phyloP scores from a whole-genome alignment of 1,284 basidiomycete species.

The Cutaneotrichosporon spelunceum region DNA sequence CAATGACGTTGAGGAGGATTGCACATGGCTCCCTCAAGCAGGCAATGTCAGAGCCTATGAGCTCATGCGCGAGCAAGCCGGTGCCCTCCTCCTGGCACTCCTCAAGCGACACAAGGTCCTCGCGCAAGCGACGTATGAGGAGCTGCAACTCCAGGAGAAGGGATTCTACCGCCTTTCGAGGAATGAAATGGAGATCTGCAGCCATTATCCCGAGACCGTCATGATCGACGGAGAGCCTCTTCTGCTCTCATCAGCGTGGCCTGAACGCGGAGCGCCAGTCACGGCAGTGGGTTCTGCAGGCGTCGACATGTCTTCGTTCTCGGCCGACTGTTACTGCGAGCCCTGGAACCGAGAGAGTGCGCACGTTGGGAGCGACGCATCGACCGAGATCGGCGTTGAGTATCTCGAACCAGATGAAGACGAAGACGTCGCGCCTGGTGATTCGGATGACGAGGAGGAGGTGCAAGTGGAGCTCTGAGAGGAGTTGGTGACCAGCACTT shows the following conservation, averaged over 20 bases:
- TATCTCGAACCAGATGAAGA: not conserved
- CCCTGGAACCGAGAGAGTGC: not conserved
- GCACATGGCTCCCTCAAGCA: not conserved
- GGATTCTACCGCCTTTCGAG: slow-evolving; percentile 1
- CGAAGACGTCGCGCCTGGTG: not conserved
- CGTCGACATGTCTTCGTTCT: not conserved
- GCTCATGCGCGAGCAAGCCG: not conserved
- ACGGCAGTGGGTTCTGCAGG: not conserved
- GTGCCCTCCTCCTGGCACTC: not conserved
- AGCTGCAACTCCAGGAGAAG: slow-evolving; percentile 2
- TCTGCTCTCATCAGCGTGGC: not conserved
- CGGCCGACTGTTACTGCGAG: not conserved
- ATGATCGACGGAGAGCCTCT: not conserved
- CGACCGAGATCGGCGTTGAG: not conserved
- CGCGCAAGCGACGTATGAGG: not conserved
- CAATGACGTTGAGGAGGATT: not conserved
- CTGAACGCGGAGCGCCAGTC: not conserved
- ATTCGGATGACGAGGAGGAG: not conserved
- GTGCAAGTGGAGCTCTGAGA: not conserved
- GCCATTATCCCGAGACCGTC: slow-evolving; percentile 1
- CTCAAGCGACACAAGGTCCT: slow-evolving; percentile 4
- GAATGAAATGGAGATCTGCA: not conserved
- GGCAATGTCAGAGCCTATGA: not conserved
- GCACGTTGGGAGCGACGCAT: not conserved
- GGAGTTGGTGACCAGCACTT: not conserved